phyloP scores from a whole-genome alignment of 176 grass and related monocot species.

The Oryza glaberrima region DNA sequence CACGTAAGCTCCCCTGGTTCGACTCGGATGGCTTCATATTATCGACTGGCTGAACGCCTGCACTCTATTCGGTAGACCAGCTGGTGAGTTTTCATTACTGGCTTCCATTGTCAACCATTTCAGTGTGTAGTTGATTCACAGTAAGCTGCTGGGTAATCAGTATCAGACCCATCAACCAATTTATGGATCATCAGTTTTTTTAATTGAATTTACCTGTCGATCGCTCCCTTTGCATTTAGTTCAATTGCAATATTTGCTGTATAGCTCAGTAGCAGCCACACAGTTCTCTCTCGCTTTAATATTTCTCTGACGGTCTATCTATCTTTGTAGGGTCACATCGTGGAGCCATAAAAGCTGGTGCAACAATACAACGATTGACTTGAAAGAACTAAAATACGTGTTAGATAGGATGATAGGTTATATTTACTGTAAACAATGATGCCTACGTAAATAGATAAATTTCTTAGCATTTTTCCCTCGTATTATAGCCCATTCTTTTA shows the following conservation, averaged over 20 bases:
- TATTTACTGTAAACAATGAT: neutral
- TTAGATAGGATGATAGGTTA: neutral
- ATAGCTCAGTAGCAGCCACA: neutral
- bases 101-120: neutral
- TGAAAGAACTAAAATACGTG: neutral
- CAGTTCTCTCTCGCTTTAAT: neutral
- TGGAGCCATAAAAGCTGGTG: neutral
- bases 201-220: neutral
- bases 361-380: neutral
- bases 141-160: neutral
- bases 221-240: neutral
- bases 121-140: neutral
- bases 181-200: conserved; percentile 27
- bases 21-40: neutral
- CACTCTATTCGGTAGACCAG: neutral
- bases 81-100: conserved; percentile 7
- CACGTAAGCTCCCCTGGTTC: neutral
- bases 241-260: neutral
- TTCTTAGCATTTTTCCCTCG: neutral
- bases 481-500: neutral
- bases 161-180: conserved; percentile 16
- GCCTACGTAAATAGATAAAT: too few species aligned
- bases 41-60: neutral
- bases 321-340: neutral
- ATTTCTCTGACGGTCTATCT: neutral